Evolutionary conservation across 495 filamentous ascomycete genomes (phyloP).

Genomic region (Chaetomium tenue): DNA sequence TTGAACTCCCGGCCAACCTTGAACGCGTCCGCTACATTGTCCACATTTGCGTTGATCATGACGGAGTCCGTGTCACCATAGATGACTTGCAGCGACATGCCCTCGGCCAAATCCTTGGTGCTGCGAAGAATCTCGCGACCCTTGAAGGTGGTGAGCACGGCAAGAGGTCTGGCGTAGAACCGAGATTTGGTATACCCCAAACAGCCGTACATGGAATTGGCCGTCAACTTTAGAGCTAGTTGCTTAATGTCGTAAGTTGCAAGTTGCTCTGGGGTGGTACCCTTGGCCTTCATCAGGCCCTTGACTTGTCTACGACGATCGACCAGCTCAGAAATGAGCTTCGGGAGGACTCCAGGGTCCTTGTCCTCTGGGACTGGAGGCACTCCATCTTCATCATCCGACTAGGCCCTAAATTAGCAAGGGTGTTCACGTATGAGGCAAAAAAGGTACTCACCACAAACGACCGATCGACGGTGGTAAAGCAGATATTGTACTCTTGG

Average conservation of each 20-base stretch:
- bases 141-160: slow-evolving; percentile 94
- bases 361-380: slow-evolving; percentile 66
- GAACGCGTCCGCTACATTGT: slow-evolving; percentile 86
- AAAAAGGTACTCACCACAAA: slow-evolving; percentile 49
- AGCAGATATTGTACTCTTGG: slow-evolving; percentile 99
- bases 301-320: slow-evolving; percentile 86
- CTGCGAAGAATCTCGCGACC: slow-evolving; percentile 95
- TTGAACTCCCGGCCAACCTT: slow-evolving; percentile 75
- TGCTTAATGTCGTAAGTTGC: slow-evolving; percentile 98
- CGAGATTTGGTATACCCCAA: slow-evolving; percentile 92
- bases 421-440: slow-evolving; percentile 1
- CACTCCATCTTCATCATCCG: slow-evolving; percentile 77
- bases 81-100: slow-evolving; percentile 82
- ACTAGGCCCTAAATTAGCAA: slow-evolving; percentile 47
- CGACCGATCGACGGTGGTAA: slow-evolving; percentile 86
- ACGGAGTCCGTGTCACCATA: slow-evolving; percentile 99
- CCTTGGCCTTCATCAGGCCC: slow-evolving; percentile 91
- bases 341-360: slow-evolving; percentile 77
- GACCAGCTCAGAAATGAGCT: slow-evolving; percentile 86
- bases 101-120: slow-evolving; percentile 92
- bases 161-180: slow-evolving; percentile 92
- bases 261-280: slow-evolving; percentile 79
- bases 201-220: slow-evolving; percentile 99
- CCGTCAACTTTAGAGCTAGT: slow-evolving; percentile 91
- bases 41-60: slow-evolving; percentile 98